Evolutionary conservation across 257 asterid genomes (phyloP), one percentile per base, ranked within the genome.

Genomic region (Verbena officinalis): DNA sequence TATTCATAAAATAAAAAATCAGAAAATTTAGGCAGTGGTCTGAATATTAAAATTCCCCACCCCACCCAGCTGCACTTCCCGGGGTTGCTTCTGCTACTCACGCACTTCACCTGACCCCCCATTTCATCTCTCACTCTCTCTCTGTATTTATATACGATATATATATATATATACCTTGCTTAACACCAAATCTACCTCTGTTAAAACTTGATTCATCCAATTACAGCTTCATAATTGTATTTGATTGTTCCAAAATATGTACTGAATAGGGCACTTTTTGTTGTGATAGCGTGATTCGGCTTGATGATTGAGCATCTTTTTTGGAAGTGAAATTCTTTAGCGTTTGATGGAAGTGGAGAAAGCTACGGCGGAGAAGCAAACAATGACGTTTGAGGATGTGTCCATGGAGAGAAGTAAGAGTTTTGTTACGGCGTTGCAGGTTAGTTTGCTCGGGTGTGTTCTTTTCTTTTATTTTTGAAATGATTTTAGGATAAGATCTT

Each of bases 381-480:
- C 81, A 34, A 80, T 78, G 95, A 72, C 91, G 75, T 78, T 78
- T 66, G 97, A 84, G 50, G 95, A 92, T 62, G 72, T 57, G 44
- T 83, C 97, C 24, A 71, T 89, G 81, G 96, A 89, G 80, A 78
- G 80, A 61, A 87, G 90, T 73, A 89, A 78, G 90, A 86, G 86
- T 42, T 93, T 90, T 73, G 95, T 90, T 5, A 82, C 83, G 63
- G 97, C 97, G 39, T 78, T 93, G 58, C 98, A 93, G 96, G 98
- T 85, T 42, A 46, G 1, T 30, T 39, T 51, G 31, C 42, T 59
- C 15, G n/a, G 59, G 39, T 14, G 24, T 22, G 7, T 0, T 38
- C 33, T 14, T 10, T 7, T 31, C 24, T 13, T 20, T 10, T 44
- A 58, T 62, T 11, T 30, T 19, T 46, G 34, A 11, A 14, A 4